Base-by-base conservation (phyloP, 306 rosid genomes). In the Fragaria vesca region DNA sequence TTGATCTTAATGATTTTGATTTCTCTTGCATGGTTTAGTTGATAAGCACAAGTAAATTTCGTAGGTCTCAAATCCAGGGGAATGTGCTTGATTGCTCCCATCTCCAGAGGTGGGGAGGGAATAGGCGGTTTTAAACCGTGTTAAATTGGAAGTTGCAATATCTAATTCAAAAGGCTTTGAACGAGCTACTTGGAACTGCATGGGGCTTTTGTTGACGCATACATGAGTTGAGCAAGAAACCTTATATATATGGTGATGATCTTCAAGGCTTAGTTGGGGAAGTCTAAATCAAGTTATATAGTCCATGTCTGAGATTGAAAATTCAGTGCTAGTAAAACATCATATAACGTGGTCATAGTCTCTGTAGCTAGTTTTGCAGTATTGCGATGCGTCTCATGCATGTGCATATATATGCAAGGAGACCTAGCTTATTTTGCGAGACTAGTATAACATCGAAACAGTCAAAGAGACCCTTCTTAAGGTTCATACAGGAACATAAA, bases 401-500 rank as follows among this genome's bases (percentile, higher is more conserved):
- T 5, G 67, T 32, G 3, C 4, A 32, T 32, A 12, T 30, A 6
- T 63, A 32, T 63, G 36, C 38, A 47, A 61, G 69, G 69, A 65
- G 46, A 65, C 70, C 70, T 5, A 12, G 67, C 9, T 26, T 34
- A 34, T 65, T 47, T 65, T 45, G 66, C 79, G 4, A 32, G 85
- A 77, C 78, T 75, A 74, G 47, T 81, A 42, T 71, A 75, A 63
- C 54, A 80, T 85, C 84, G 84, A 85, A 82, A 72, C 26, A 81
- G 90, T 89, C 90, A 87, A 86, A 65, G 81, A 75, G 81, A 71
- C 51, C 82, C 69, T 32, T 54, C 5, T 13, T 46, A 69, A n/a
- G 62, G 76, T 76, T 79, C 82, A 13, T 40, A 21, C 26, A 45
- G 16, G 28, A 13, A 26, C 21, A 34, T n/a, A 52, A 52, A 51